A percentile compares a stretch with the other conserved stretches of the same genome.
Evolutionary conservation across 495 filamentous ascomycete species (phyloP).

Genomic region (Jackrogersella minutella): DNA sequence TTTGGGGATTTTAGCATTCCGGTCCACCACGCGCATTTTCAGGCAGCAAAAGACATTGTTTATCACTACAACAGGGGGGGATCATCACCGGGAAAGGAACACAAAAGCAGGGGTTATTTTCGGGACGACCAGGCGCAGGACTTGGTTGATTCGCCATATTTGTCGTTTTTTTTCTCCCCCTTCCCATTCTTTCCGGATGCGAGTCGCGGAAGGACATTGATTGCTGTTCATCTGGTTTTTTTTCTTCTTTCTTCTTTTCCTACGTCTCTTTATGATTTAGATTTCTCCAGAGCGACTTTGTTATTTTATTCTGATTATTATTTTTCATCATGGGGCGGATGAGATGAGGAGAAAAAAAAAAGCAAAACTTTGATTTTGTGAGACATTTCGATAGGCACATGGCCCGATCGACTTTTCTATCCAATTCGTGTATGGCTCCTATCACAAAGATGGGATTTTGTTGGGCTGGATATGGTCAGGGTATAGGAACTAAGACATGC

Average conservation of each 20-base stretch:
- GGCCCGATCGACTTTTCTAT: slow-evolving; percentile 21
- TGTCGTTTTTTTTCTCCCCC: slow-evolving; percentile 14
- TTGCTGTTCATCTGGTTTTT: slow-evolving; percentile 4
- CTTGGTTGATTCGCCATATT: slow-evolving; percentile 25
- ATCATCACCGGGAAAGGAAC: slow-evolving; percentile 37
- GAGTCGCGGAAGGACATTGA: slow-evolving; percentile 11
- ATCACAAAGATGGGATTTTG: slow-evolving; percentile 21
- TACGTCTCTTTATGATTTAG: slow-evolving; percentile 31
- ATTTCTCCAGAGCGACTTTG: slow-evolving; percentile 11
- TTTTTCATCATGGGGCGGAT: slow-evolving; percentile 33
- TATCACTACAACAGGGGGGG: slow-evolving; percentile 32
- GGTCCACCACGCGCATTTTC: slow-evolving; percentile 29
- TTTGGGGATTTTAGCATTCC: slow-evolving; percentile 27
- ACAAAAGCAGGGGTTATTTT: slow-evolving; percentile 30
- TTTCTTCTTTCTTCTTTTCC: slow-evolving; percentile 8
- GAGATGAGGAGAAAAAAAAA: slow-evolving; percentile 37
- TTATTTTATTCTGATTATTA: not conserved
- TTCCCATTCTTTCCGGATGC: slow-evolving; percentile 21
- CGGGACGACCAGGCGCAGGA: slow-evolving; percentile 37
- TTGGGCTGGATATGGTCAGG: slow-evolving; percentile 14
- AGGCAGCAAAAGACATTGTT: slow-evolving; percentile 32
- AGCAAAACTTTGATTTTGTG: slow-evolving; percentile 33
- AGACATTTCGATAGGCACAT: slow-evolving; percentile 19
- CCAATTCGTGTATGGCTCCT: slow-evolving; percentile 14
- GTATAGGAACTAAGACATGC: slow-evolving; percentile 12